phyloP scores from a whole-genome alignment of 805 yeast genomes.

The Candida caryicola region DNA sequence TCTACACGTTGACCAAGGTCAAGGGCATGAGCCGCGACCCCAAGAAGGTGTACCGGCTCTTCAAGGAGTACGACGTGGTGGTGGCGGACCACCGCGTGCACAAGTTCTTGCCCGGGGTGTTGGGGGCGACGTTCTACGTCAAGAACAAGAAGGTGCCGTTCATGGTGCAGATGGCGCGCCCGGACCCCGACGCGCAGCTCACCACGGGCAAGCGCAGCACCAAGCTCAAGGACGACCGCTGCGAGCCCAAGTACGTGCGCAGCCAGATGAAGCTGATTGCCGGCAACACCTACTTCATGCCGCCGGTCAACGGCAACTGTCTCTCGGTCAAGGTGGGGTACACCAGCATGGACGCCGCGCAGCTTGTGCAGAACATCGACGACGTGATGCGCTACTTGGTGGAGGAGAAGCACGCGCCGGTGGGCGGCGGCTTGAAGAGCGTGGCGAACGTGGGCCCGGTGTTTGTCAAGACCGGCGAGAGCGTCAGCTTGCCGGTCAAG shows the following conservation, averaged over 20 bases:
- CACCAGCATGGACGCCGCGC: slow-evolving; percentile 40
- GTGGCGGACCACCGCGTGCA: slow-evolving; percentile 69
- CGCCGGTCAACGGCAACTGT: slow-evolving; percentile 62
- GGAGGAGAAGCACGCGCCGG: slow-evolving; percentile 44
- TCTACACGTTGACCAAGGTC: slow-evolving; percentile 57
- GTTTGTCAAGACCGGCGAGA: slow-evolving; percentile 63
- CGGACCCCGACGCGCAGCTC: slow-evolving; percentile 34
- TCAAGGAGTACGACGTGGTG: slow-evolving; percentile 62
- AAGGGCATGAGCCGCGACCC: slow-evolving; percentile 45
- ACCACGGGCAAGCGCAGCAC: slow-evolving; percentile 29
- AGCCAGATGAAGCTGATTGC: slow-evolving; percentile 64
- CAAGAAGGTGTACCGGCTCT: slow-evolving; percentile 46
- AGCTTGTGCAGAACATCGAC: slow-evolving; percentile 52
- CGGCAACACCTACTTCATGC: slow-evolving; percentile 55
- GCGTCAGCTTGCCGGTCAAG: slow-evolving; percentile 60
- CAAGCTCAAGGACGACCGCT: slow-evolving; percentile 52
- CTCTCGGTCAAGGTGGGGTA: slow-evolving; percentile 60
- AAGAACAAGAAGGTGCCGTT: slow-evolving; percentile 66
- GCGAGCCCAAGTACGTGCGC: slow-evolving; percentile 63
- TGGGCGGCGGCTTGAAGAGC: slow-evolving; percentile 55
- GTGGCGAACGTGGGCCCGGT: slow-evolving; percentile 46
- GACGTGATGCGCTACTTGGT: slow-evolving; percentile 50
- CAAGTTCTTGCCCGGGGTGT: slow-evolving; percentile 52
- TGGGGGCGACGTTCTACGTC: slow-evolving; percentile 61
- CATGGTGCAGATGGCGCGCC: slow-evolving; percentile 58